Percentiles rank a stretch among this genome's conserved stretches.
These are phyloP conservation scores for Venturiaceae sp. DNA, from an alignment of 2,329 filamentous ascomycete genomes.

Conservation along the genomic window DNA sequence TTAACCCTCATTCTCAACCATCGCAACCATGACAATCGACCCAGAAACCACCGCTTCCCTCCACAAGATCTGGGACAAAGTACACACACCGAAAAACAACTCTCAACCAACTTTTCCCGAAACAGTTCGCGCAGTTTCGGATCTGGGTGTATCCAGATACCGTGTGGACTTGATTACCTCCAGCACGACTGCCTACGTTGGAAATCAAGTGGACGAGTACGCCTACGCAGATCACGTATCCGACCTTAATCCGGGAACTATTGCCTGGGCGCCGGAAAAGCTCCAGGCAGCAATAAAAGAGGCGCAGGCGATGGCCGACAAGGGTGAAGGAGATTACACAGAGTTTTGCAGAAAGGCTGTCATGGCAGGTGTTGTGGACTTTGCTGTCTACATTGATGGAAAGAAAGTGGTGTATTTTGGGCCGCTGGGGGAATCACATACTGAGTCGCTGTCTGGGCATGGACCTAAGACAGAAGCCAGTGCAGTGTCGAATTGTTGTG, in stretches of 20 bases:
- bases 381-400: not conserved
- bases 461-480: not conserved
- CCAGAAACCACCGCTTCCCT: slow-evolving; percentile 56
- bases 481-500: not conserved
- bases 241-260: not conserved
- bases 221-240: not conserved
- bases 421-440: not conserved
- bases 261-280: not conserved
- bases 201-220: not conserved
- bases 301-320: not conserved
- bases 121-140: not conserved
- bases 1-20: too few species aligned
- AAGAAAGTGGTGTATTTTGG: slow-evolving; percentile 1
- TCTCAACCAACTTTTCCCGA: slow-evolving; percentile 2
- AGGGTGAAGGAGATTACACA: not conserved
- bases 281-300: not conserved
- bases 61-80: slow-evolving; percentile 48
- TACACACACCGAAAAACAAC: not conserved
- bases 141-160: slow-evolving; percentile 1
- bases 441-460: not conserved
- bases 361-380: not conserved
- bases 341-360: not conserved
- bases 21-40: slow-evolving; percentile 45
- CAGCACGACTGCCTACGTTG: not conserved
- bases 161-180: slow-evolving; percentile 1